Evolutionary conservation across 805 yeast species (phyloP).

Genomic region (Naumovozyma baii): DNA sequence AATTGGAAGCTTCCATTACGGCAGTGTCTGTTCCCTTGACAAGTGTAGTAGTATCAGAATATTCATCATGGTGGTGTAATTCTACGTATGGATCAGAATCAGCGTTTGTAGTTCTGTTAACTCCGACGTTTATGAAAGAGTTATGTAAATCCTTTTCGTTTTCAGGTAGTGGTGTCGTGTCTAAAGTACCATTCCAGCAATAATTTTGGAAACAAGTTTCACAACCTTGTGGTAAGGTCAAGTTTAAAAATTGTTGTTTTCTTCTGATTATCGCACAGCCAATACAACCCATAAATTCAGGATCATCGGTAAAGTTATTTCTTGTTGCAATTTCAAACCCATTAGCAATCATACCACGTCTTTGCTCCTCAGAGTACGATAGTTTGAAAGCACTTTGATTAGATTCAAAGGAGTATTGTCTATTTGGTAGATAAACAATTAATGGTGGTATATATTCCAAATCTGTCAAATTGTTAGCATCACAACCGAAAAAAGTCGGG

Average conservation of each 20-base stretch:
- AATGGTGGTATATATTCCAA: conserved; percentile 56
- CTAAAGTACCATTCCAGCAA: conserved; percentile 50
- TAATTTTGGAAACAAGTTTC: conserved; percentile 57
- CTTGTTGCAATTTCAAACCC: conserved; percentile 69
- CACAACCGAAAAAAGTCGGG: conserved; percentile 82
- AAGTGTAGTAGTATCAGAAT: not conserved
- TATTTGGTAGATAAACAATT: conserved; percentile 68
- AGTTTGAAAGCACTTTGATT: conserved; percentile 68
- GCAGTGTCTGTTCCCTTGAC: not conserved
- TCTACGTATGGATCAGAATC: not conserved
- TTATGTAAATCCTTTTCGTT: conserved; percentile 10
- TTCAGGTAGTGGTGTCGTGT: conserved; percentile 26
- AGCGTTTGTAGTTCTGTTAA: conserved; percentile 1
- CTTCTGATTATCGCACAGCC: conserved; percentile 79
- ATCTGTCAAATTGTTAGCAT: conserved; percentile 50
- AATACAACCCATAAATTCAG: conserved; percentile 63
- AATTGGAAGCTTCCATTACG: not conserved
- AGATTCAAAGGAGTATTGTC: conserved; percentile 53
- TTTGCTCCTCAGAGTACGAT: conserved; percentile 49
- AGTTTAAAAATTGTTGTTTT: conserved; percentile 58
- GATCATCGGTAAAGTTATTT: conserved; percentile 56
- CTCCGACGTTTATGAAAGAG: conserved; percentile 8
- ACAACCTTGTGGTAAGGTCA: conserved; percentile 59
- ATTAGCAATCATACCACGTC: conserved; percentile 51
- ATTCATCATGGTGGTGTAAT: not conserved